Percentiles rank a stretch among this genome's conserved stretches.
Evolutionary conservation across 225 moss, liverwort and hornwort genomes (phyloP).

Genomic region (Bryum argenteum): DNA sequence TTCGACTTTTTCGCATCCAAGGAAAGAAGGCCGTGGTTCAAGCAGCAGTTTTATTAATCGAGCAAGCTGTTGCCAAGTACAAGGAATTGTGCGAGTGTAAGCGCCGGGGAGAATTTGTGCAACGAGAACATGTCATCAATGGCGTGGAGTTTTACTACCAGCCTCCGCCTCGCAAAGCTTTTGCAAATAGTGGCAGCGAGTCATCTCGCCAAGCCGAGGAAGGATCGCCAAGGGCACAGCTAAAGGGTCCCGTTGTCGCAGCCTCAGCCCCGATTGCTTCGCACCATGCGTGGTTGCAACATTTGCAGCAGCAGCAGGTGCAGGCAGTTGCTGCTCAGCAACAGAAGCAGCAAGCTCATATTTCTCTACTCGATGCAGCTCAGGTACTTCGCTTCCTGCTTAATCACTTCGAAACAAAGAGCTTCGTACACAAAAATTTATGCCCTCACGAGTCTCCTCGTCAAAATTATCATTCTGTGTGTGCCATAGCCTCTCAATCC

Average conservation of each 20-base stretch:
- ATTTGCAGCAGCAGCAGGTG: constrained; percentile 70
- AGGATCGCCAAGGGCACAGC: constrained; percentile 25
- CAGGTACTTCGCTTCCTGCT: constrained; percentile 26
- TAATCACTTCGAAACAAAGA: neutral
- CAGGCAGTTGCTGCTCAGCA: constrained; percentile 33
- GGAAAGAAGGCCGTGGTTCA: constrained; percentile 90
- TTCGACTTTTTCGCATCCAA: constrained; percentile 90
- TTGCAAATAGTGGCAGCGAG: constrained; percentile 55
- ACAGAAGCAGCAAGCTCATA: constrained; percentile 43
- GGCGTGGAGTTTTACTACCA: constrained; percentile 96
- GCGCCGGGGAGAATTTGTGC: constrained; percentile 91
- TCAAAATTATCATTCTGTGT: neutral
- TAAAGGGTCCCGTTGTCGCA: constrained; percentile 16
- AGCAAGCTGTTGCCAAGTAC: constrained; percentile 87
- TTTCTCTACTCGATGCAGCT: constrained; percentile 37
- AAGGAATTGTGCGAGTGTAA: constrained; percentile 96
- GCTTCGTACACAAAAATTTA: too few species aligned
- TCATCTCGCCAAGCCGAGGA: constrained; percentile 40
- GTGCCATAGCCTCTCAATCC: neutral
- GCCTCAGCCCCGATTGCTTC: constrained; percentile 54
- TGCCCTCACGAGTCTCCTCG: too few species aligned
- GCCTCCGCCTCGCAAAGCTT: constrained; percentile 92
- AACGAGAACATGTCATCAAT: constrained; percentile 83
- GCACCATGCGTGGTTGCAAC: constrained; percentile 88
- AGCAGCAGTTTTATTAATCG: constrained; percentile 75